phyloP scores from a whole-genome alignment of 2,329 filamentous ascomycete genomes.

The Venturia nashicola region DNA sequence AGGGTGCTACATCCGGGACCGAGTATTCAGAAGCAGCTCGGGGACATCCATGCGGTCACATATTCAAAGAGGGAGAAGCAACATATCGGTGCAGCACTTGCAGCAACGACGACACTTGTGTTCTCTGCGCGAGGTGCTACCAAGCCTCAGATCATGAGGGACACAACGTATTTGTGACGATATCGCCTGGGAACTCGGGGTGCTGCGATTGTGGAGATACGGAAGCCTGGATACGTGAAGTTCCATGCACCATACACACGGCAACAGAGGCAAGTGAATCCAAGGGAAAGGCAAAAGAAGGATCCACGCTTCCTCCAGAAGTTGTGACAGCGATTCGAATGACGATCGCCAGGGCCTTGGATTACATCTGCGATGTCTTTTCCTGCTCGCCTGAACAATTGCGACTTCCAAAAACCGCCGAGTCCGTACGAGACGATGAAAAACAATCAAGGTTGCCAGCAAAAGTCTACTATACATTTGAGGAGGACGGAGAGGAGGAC shows the following conservation, averaged over 20 bases:
- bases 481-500: constrained; percentile 48
- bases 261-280: constrained; percentile 15
- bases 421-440: constrained; percentile 74
- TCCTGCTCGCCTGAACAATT: constrained; percentile 96
- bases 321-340: constrained; percentile 66
- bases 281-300: constrained; percentile 45
- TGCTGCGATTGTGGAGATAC: constrained; percentile 96
- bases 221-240: constrained; percentile 80
- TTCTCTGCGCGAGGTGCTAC: constrained; percentile 87
- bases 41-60: constrained; percentile 92
- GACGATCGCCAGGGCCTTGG: constrained; percentile 74
- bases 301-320: constrained; percentile 54
- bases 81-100: constrained; percentile 93
- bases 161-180: constrained; percentile 79
- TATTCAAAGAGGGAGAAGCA: constrained; percentile 88
- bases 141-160: constrained; percentile 89
- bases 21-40: constrained; percentile 88
- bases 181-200: constrained; percentile 82
- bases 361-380: constrained; percentile 96
- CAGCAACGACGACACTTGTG: constrained; percentile 87
- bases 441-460: constrained; percentile 61
- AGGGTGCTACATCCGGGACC: constrained; percentile 84
- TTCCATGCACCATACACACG: constrained; percentile 91
- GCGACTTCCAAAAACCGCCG: constrained; percentile 68
- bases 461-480: constrained; percentile 51